These are phyloP conservation scores for Dimocarpus longan DNA, from an alignment of 345 rosid genomes.

Conservation along the genomic window DNA sequence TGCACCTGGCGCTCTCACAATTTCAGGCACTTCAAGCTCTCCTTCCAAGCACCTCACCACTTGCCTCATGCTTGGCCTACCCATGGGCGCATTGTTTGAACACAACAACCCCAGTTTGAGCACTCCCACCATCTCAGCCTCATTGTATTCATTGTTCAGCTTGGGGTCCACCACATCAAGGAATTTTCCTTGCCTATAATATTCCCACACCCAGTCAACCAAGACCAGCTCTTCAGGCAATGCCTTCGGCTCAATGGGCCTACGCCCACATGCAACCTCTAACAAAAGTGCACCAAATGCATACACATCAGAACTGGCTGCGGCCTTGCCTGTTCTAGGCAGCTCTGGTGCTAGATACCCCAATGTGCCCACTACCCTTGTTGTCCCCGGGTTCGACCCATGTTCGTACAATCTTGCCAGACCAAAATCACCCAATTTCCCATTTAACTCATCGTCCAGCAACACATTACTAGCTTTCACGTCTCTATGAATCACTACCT, in stretches of 20 bases:
- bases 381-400: conserved; percentile 79
- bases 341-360: conserved; percentile 94
- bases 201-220: conserved; percentile 85
- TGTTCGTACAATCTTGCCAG: conserved; percentile 83
- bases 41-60: conserved; percentile 67
- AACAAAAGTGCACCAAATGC: conserved; percentile 93
- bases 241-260: conserved; percentile 78
- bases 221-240: conserved; percentile 74
- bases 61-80: conserved; percentile 77
- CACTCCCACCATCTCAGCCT: conserved; percentile 50
- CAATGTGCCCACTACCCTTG: conserved; percentile 85
- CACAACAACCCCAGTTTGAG: conserved; percentile 77
- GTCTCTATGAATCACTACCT: conserved; percentile 85
- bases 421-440: conserved; percentile 88
- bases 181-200: conserved; percentile 46
- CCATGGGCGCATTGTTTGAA: conserved; percentile 51
- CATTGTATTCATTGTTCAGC: conserved; percentile 45
- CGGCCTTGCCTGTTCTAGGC: conserved; percentile 79
- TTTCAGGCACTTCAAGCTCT: conserved; percentile 44
- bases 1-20: conserved; percentile 18
- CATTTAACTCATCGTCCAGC: conserved; percentile 75
- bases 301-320: conserved; percentile 70
- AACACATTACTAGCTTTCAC: conserved; percentile 87
- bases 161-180: conserved; percentile 59
- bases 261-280: conserved; percentile 78